Base-by-base conservation (phyloP, 495 filamentous ascomycete species). In the Penicillium chermesinum region DNA sequence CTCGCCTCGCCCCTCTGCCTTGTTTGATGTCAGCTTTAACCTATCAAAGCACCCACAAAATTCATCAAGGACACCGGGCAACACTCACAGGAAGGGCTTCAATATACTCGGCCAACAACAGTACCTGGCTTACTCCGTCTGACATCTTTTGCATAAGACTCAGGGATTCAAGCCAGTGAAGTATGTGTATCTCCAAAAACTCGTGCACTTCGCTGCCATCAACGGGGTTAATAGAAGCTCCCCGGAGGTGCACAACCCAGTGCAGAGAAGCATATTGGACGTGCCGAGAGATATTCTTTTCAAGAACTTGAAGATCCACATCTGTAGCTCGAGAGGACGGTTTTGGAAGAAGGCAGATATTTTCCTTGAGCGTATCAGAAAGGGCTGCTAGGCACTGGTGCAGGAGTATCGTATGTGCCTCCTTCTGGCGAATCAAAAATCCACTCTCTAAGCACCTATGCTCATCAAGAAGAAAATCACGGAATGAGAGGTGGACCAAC, bases 111-210 rank as follows among this genome's bases (percentile, higher is more conserved):
- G 46, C 14, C 14, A 41, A 37, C 16, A 48, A n/a, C 12, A 41
- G 35, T 4, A 32, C 25, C 3, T 48, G 20, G 18, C 21, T 19
- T 2, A 30, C n/a, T 3, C 40, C 40, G 4, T 49, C 48, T 12
- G 44, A 49, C 27, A 44, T 46, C 10, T 12, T 32, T 25, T 42
- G 45, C 25, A 55, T 3, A n/a, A 60, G 42, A 22, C 50, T 49
- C 20, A 67, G 49, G 36, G 46, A 53, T 45, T 67, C 63, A 17
- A 62, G 53, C 62, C 59, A 69, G 44, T 67, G 47, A 30, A 65
- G 50, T 15, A 58, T 55, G 17, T 59, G 42, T 32, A 55, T 33
- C 33, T 49, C 44, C 7, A 69, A 12, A 41, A 66, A 64, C 6
- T 15, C 7, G 13, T 58, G 2, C 2, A 51, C 37, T 7, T 42